These are phyloP conservation scores for Colletotrichum sp. DNA, from an alignment of 2,329 filamentous ascomycete species.

Conservation along the genomic window DNA sequence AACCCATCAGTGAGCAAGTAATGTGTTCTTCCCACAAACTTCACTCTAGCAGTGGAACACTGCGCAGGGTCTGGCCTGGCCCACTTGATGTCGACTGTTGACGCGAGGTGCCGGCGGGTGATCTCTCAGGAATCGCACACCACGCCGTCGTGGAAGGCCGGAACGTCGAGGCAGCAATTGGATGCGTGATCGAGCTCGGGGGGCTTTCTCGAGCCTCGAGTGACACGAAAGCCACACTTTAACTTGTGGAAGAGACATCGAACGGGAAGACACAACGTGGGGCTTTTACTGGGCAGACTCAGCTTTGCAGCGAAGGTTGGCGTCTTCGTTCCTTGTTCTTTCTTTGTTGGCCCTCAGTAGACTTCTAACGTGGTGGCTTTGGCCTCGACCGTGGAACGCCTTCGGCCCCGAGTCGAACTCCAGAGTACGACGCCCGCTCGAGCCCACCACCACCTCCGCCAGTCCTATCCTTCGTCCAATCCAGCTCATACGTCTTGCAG, in stretches of 20 bases:
- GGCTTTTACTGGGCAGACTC: not conserved
- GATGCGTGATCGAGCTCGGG: not conserved
- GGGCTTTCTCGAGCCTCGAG: not conserved
- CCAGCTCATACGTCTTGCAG: not conserved
- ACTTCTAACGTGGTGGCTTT: not conserved
- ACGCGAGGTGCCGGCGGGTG: not conserved
- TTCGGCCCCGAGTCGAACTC: not conserved
- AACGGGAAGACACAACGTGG: not conserved
- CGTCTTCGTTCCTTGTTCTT: not conserved
- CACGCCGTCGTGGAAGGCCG: not conserved
- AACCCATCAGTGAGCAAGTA: not conserved
- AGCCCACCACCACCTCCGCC: not conserved
- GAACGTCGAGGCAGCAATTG: not conserved
- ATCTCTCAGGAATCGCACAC: not conserved
- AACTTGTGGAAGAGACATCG: not conserved
- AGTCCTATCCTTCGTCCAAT: not conserved
- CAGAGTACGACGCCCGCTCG: not conserved
- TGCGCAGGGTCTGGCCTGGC: not conserved
- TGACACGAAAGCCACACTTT: not conserved
- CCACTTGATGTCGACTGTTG: not conserved
- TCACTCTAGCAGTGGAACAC: not conserved
- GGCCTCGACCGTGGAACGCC: not conserved
- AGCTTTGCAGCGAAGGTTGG: not conserved
- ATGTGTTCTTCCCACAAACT: not conserved
- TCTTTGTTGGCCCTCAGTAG: not conserved